Evolutionary conservation across 2,329 filamentous ascomycete genomes (phyloP).

Genomic region (Aspergillus sp.): DNA sequence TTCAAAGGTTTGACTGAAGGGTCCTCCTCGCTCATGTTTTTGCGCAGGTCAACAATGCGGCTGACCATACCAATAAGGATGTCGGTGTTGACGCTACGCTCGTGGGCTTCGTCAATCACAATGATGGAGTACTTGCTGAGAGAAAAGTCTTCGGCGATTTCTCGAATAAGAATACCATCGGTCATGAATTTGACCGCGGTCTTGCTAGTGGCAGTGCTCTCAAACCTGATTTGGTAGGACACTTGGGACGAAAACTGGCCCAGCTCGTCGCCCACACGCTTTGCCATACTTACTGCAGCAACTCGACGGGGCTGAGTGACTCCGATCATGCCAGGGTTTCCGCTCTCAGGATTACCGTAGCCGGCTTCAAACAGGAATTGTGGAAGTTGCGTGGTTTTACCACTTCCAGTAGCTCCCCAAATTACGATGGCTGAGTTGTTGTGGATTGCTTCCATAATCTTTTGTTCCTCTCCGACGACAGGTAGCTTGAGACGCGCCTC

Average conservation of each 20-base stretch:
- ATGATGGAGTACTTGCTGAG: constrained; percentile 89
- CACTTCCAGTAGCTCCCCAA: constrained; percentile 92
- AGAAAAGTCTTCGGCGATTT: constrained; percentile 85
- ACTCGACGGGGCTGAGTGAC: constrained; percentile 94
- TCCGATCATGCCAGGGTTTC: constrained; percentile 88
- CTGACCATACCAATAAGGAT: constrained; percentile 97
- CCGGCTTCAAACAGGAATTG: constrained; percentile 95
- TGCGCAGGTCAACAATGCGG: constrained; percentile 80
- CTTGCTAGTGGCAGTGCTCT: constrained; percentile 73
- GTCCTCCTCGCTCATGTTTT: constrained; percentile 71
- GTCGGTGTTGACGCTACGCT: constrained; percentile 95
- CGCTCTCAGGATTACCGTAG: constrained; percentile 74
- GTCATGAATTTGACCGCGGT: constrained; percentile 99
- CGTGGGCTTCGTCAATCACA: constrained; percentile 94
- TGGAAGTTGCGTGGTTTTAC: constrained; percentile 95
- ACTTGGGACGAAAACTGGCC: constrained; percentile 75
- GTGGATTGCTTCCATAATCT: constrained; percentile 96
- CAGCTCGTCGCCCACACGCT: constrained; percentile 82
- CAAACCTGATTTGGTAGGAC: constrained; percentile 93
- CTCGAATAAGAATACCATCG: constrained; percentile 88
- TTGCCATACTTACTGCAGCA: constrained; percentile 94
- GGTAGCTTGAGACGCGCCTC: constrained; percentile 76
- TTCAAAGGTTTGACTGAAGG: constrained; percentile 75
- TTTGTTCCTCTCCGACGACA: constrained; percentile 92
- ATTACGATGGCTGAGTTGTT: constrained; percentile 87